Base-by-base conservation (phyloP, 129 eudicot species). In the Pseudognaphalium luteoalbum region DNA sequence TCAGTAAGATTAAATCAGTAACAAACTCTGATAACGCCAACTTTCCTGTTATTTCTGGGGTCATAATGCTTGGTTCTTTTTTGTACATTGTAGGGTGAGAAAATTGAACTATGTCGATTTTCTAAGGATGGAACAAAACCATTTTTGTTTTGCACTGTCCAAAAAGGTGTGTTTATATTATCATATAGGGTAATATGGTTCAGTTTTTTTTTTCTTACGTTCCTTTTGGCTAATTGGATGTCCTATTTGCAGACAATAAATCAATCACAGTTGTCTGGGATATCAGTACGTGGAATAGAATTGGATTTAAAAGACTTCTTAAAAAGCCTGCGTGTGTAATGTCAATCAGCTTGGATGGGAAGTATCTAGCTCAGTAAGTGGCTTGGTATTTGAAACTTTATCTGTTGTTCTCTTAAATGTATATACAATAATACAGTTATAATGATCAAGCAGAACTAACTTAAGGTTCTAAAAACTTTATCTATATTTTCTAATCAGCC, bases 121-220 rank as follows among this genome's bases (percentile, higher is more conserved):
- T 95, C 99, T 21, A 91, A 86, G 79, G 97, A 95, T 82, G 99
- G 96, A 64, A 91, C 99, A 58, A 91, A 82, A 79, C 97, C 97
- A 19, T 95, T 95, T 74, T 66, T 95, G 81, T 95, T 95, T 86
- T 86, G 96, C 85, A 81, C 92, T 62, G 90, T 91, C 70, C 92
- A 87, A 70, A 89, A 84, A 85, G 99, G 99, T 89, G 80, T 72
- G n/a, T 66, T 77, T 69, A 20, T 54, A 32, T 80, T 42, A 71
- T 50, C 39, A 28, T 58, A 12, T 20, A 20, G 42, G n/a, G 28
- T 22, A 75, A 76, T 15, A 69, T 21, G 44, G 39, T 47, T 25
- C 32, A 47, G 4, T 21, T n/a, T 68, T 10, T 41, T 19, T 16
- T 44, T 3, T 10, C 8, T 51, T 41, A 78, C 29, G 29, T 77